Evolutionary conservation across 805 yeast species (phyloP), one percentile per base, ranked within the genome.

Genomic region (Candida jianshihensis): DNA sequence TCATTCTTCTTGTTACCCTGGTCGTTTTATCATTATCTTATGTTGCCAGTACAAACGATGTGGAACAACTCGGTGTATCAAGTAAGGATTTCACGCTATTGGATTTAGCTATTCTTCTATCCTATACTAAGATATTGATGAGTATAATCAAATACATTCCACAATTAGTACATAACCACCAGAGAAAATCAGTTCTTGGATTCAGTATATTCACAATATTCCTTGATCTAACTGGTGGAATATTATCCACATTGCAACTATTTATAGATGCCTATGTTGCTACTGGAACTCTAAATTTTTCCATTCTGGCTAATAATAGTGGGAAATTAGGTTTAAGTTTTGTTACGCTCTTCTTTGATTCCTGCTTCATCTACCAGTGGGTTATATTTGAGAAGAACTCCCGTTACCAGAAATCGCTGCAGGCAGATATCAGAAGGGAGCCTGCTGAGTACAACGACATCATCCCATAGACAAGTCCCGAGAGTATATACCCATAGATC

Each of bases 161-260:
- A 0, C 98, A 90, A 59, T 82, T 90, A 36, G 62, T 73, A 39
- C 94, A 84, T 53, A 90, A 90, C 60, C 74, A 78, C 56, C 65
- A 65, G 32, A 73, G 95, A 45, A 76, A 79, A 50, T 82, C 95
- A 5, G 88, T 88, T 37, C 71, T 75, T 38, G 97, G 97, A 2
- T 79, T 92, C 48, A 81, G 96, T 38, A 73, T 90, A 43, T 71
- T 86, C 10, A 60, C 68, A 2, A 61, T 62, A 1, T 35, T 49
- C 5, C 39, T 64, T 17, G 71, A 66, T 46, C 33, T 55, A 13
- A 42, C 56, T 8, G 71, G 71, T 13, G 64, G 70, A 10, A 18
- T 46, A 2, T 37, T 54, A 4, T 52, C 59, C 1, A 44, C 38
- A 7, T 15, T 31, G 5, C 56, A 53, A 31, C 31, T 54, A 8